Percentiles rank a stretch among this genome's conserved stretches.
These are phyloP conservation scores for Leccinum pachyderme DNA, from an alignment of 1,284 basidiomycete species.

Conservation along the genomic window DNA sequence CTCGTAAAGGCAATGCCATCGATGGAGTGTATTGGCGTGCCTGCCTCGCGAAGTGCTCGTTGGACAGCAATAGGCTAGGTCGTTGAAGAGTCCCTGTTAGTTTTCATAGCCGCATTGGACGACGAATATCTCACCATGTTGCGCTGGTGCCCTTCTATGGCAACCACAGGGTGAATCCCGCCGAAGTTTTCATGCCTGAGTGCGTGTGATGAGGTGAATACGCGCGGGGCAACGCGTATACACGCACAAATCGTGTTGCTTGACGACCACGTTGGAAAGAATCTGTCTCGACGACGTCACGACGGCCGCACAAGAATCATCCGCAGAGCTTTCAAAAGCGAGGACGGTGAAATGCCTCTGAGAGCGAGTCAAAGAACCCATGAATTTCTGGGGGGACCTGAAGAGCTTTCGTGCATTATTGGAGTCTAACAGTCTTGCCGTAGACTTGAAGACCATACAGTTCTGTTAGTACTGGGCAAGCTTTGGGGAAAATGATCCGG, in stretches of 20 bases:
- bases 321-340: conserved; percentile 82
- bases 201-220: not conserved
- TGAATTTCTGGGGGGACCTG: not conserved
- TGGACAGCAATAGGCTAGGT: conserved; percentile 71
- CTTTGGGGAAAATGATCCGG: too few species aligned
- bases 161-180: conserved; percentile 82
- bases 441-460: not conserved
- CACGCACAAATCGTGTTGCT: conserved; percentile 65
- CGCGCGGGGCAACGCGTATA: not conserved
- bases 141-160: conserved; percentile 71
- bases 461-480: too few species aligned
- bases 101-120: not conserved
- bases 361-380: not conserved
- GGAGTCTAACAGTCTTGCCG: not conserved
- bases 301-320: conserved; percentile 87
- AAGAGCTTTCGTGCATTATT: not conserved
- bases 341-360: conserved; percentile 59
- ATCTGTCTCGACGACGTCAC: conserved; percentile 68
- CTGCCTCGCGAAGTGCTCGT: conserved; percentile 65
- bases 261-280: conserved; percentile 79
- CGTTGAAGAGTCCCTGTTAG: not conserved
- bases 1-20: conserved; percentile 90
- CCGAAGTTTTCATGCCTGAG: conserved; percentile 65
- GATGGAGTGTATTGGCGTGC: conserved; percentile 57
- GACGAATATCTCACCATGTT: conserved; percentile 48